Evolutionary conservation across 2,329 filamentous ascomycete species (phyloP), one percentile per base, ranked within the genome.

Genomic region (Byssoonygena ceratinophila): DNA sequence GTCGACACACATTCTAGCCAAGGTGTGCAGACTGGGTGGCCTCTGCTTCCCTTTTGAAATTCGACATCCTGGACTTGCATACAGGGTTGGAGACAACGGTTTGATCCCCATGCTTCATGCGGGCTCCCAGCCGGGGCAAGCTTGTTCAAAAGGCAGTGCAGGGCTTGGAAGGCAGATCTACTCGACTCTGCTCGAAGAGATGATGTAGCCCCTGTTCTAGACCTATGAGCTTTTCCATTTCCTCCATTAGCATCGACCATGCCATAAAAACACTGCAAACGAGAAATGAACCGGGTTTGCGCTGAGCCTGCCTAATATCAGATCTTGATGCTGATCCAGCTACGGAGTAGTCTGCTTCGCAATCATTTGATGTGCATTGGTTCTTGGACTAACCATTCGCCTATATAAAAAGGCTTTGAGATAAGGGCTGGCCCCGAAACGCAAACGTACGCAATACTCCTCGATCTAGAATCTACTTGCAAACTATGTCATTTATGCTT

Each of bases 31-130:
- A n/a, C n/a, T n/a, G n/a, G 36, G 20, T 31, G 23, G 16, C 22
- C 32, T 12, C 9, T 29, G 4, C 4, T 18, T 37, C 34, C 37
- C 31, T 11, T 23, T 27, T 34, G 31, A 36, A 36, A 37, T 37
- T 37, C 27, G 18, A 34, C 36, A 49, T 31, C 46, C 46, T 41
- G 32, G 46, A 49, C 46, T 40, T 29, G 16, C 23, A 49, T 49
- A 22, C 46, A 32, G 36, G 36, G 23, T 23, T 31, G 46, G 46
- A 49, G 6, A 39, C 20, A 4, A 32, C 46, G 46, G 45, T 32
- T 49, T 22, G 37, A 20, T 22, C 46, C 18, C n/a, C 23, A 16
- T 27, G 27, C 45, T 37, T n/a, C 22, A 37, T 48, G 46, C 46
- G n/a, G 16, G 44, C 12, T 34, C 18, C 46, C 46, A 14, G 18